Percentiles rank a stretch among this genome's conserved stretches.
These are phyloP conservation scores for Wickerhamomyces sp. DNA, from an alignment of 1,139 yeast species.

Conservation along the genomic window DNA sequence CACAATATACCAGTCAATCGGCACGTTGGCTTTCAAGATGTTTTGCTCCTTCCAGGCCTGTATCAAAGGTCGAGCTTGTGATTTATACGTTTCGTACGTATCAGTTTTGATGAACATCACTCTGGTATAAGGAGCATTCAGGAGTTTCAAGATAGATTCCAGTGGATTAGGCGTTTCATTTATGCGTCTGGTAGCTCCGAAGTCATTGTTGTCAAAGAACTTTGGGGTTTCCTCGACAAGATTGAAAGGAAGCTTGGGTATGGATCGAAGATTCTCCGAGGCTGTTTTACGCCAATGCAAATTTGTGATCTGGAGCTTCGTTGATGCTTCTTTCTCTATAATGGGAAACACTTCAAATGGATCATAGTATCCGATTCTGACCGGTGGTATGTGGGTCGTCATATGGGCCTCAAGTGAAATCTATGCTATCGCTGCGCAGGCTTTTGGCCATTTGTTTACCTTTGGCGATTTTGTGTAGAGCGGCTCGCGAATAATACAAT, in stretches of 20 bases:
- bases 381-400: slow-evolving; percentile 23
- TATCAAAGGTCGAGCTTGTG: slow-evolving; percentile 75
- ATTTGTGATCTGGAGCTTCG: slow-evolving; percentile 61
- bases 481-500: too few species aligned
- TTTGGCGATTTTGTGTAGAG: too few species aligned
- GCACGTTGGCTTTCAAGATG: slow-evolving; percentile 39
- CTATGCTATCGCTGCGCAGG: too few species aligned
- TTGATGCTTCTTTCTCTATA: slow-evolving; percentile 45
- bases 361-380: slow-evolving; percentile 71
- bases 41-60: slow-evolving; percentile 69
- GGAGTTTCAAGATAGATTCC: slow-evolving; percentile 7
- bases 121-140: slow-evolving; percentile 50
- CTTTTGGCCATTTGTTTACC: too few species aligned
- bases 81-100: slow-evolving; percentile 66
- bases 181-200: slow-evolving; percentile 1
- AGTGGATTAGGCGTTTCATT: slow-evolving; percentile 1
- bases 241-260: slow-evolving; percentile 54
- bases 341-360: slow-evolving; percentile 67
- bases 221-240: slow-evolving; percentile 60
- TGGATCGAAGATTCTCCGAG: slow-evolving; percentile 58
- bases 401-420: too few species aligned
- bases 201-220: slow-evolving; percentile 22
- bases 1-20: slow-evolving; percentile 63
- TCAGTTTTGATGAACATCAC: slow-evolving; percentile 66
- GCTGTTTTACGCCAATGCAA: slow-evolving; percentile 71